These are phyloP conservation scores for Discostella pseudostelligera DNA, from an alignment of 108 stramenopile genomes.

Conservation along the genomic window DNA sequence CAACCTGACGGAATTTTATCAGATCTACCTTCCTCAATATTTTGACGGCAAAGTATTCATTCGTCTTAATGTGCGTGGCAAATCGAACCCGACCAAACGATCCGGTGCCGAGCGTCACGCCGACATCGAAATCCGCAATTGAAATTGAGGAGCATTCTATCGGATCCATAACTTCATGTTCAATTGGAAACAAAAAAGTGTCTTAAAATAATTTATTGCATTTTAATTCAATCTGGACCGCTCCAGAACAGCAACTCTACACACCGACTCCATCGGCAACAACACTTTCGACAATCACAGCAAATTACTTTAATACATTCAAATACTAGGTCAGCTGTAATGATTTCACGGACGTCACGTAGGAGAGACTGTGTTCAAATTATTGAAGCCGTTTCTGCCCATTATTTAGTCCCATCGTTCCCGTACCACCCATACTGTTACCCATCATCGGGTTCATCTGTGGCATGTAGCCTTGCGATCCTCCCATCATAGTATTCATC, in stretches of 20 bases:
- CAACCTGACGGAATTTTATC: slow-evolving; percentile 64
- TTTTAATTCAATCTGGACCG: background rate
- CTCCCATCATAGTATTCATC: slow-evolving; percentile 13
- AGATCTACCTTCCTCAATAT: slow-evolving; percentile 81
- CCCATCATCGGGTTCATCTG: too few species aligned
- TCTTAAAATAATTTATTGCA: background rate
- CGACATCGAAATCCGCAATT: slow-evolving; percentile 67
- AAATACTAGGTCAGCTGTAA: too few species aligned
- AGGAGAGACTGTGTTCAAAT: too few species aligned
- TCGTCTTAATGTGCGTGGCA: slow-evolving; percentile 60
- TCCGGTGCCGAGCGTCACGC: slow-evolving; percentile 83
- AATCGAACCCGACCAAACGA: slow-evolving; percentile 85
- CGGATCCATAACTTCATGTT: slow-evolving; percentile 2
- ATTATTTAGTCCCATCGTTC: too few species aligned
- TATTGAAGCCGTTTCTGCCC: too few species aligned
- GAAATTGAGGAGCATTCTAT: slow-evolving; percentile 27
- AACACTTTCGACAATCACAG: too few species aligned
- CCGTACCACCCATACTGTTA: slow-evolving; percentile 7
- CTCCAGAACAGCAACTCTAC: background rate
- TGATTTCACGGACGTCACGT: too few species aligned
- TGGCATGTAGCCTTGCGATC: background rate
- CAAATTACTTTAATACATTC: background rate
- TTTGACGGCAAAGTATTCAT: slow-evolving; percentile 69
- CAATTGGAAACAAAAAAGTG: background rate
- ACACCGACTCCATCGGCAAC: background rate